A percentile compares a stretch with the other conserved stretches of the same genome.
Evolutionary conservation across 129 eudicot species (phyloP).

Genomic region (Flaveria linearis): DNA sequence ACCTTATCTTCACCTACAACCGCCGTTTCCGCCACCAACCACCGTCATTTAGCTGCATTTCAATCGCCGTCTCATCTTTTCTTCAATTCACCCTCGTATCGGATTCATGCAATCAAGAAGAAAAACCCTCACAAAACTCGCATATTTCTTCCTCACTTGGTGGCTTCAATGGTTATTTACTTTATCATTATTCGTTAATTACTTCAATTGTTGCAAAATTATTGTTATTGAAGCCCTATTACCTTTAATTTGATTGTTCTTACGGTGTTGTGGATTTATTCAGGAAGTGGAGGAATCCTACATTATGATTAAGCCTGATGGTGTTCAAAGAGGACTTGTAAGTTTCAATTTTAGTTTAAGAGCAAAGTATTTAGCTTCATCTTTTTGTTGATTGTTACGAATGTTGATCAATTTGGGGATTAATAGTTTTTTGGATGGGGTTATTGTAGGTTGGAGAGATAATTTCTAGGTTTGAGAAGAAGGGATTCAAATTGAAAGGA

Average conservation of each 20-base stretch:
- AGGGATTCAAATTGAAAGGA: slow-evolving; percentile 90
- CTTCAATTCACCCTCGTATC: slow-evolving; percentile 28
- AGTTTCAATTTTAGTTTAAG: slow-evolving; percentile 9
- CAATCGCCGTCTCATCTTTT: slow-evolving; percentile 55
- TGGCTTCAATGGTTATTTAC: slow-evolving; percentile 56
- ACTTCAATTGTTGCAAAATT: not conserved
- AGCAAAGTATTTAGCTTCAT: not conserved
- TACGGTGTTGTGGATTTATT: not conserved
- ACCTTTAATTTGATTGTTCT: not conserved
- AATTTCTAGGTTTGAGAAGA: slow-evolving; percentile 91
- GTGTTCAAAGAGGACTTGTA: slow-evolving; percentile 97
- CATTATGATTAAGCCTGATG: slow-evolving; percentile 98
- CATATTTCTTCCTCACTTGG: slow-evolving; percentile 74
- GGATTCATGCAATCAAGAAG: slow-evolving; percentile 37
- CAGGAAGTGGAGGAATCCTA: slow-evolving; percentile 83
- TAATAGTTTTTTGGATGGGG: not conserved
- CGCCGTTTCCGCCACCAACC: slow-evolving; percentile 37
- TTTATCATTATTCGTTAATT: not conserved
- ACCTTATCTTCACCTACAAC: slow-evolving; percentile 46
- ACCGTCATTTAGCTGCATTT: slow-evolving; percentile 61
- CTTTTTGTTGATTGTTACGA: not conserved
- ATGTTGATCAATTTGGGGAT: not conserved
- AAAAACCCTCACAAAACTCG: slow-evolving; percentile 39
- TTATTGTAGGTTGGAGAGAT: slow-evolving; percentile 81
- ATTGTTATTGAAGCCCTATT: not conserved